Percentiles rank a stretch among this genome's conserved stretches.
Conservation (phyloP, 2,329 filamentous ascomycete genomes). For the Fusarium armeniacum region DNA sequence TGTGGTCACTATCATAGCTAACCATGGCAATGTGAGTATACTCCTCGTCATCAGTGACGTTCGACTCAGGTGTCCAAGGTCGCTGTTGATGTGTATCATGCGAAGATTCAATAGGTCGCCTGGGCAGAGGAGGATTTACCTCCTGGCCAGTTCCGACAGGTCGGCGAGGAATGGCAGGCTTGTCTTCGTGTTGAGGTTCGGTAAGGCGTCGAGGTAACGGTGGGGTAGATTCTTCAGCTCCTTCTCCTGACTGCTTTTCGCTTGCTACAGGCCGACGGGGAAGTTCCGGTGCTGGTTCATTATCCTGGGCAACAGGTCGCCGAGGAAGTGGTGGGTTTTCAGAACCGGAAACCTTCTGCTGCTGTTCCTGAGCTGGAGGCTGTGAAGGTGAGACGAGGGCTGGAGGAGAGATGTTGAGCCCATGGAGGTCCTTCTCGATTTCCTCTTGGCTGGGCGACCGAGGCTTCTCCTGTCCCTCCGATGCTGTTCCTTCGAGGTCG, state of each 20-base stretch:
- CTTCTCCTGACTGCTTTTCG: slow-evolving; percentile 10
- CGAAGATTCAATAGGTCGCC: slow-evolving; percentile 31
- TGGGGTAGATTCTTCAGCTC: slow-evolving; percentile 4
- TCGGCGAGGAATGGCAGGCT: slow-evolving; percentile 31
- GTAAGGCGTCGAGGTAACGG: slow-evolving; percentile 35
- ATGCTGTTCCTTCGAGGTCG: slow-evolving; percentile 46
- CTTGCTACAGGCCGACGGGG: slow-evolving; percentile 24
- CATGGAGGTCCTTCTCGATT: slow-evolving; percentile 48
- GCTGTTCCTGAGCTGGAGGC: slow-evolving; percentile 23
- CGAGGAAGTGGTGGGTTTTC: slow-evolving; percentile 39
- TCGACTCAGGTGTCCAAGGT: slow-evolving; percentile 48
- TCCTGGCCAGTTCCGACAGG: slow-evolving; percentile 29
- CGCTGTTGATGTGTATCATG: slow-evolving; percentile 29
- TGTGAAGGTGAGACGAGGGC: slow-evolving; percentile 43
- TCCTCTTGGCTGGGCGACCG: slow-evolving; percentile 34
- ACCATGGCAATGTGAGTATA: slow-evolving; percentile 57
- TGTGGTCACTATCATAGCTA: slow-evolving; percentile 52
- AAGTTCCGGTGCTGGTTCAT: slow-evolving; percentile 26
- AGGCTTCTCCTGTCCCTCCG: slow-evolving; percentile 25
- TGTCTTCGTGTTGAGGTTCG: slow-evolving; percentile 21
- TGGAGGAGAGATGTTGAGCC: slow-evolving; percentile 50
- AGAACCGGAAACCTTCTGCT: slow-evolving; percentile 2
- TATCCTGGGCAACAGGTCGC: slow-evolving; percentile 13
- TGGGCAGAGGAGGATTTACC: slow-evolving; percentile 35
- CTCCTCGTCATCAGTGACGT: slow-evolving; percentile 54